Percentiles rank a stretch among this genome's conserved stretches.
Evolutionary conservation across 257 asterid species (phyloP).

Genomic region (Ligustrum vulgare): DNA sequence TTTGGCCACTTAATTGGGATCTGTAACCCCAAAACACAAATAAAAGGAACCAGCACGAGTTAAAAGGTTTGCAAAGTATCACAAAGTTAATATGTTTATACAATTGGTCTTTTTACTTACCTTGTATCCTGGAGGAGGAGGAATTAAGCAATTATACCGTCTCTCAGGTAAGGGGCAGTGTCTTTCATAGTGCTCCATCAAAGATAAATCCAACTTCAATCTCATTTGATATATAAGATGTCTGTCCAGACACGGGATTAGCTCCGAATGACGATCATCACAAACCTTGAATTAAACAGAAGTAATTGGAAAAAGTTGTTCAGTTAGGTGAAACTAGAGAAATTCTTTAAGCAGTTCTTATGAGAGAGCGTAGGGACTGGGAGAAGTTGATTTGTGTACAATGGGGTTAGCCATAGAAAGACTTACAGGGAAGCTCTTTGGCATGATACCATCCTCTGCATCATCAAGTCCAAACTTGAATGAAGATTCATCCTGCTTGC

Average conservation of each 20-base stretch:
- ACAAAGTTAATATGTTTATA: constrained; percentile 7
- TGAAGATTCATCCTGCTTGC: constrained; percentile 56
- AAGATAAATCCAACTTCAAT: constrained; percentile 80
- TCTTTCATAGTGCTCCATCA: constrained; percentile 99
- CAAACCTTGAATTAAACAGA: constrained; percentile 61
- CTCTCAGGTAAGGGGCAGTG: constrained; percentile 97
- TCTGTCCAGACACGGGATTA: constrained; percentile 98
- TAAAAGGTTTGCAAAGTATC: background rate
- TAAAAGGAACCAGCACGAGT: constrained; percentile 17
- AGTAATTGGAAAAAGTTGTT: constrained; percentile 1
- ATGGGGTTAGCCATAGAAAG: constrained; percentile 12
- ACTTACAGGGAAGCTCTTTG: constrained; percentile 83
- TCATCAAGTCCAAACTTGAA: constrained; percentile 61
- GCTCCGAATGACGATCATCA: constrained; percentile 95
- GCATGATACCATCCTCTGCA: constrained; percentile 54
- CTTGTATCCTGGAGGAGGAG: constrained; percentile 97
- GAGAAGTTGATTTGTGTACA: constrained; percentile 16
- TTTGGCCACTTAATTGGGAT: constrained; percentile 92
- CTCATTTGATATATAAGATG: constrained; percentile 87
- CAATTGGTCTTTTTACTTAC: constrained; percentile 31
- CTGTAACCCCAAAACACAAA: constrained; percentile 33
- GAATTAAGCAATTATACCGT: constrained; percentile 85
- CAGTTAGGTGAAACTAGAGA: constrained; percentile 14
- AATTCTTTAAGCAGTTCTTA: constrained; percentile 8
- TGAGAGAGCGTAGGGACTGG: background rate